These are phyloP conservation scores for Ceratobasidium theobromae DNA, from an alignment of 1,284 basidiomycete genomes.

Conservation along the genomic window DNA sequence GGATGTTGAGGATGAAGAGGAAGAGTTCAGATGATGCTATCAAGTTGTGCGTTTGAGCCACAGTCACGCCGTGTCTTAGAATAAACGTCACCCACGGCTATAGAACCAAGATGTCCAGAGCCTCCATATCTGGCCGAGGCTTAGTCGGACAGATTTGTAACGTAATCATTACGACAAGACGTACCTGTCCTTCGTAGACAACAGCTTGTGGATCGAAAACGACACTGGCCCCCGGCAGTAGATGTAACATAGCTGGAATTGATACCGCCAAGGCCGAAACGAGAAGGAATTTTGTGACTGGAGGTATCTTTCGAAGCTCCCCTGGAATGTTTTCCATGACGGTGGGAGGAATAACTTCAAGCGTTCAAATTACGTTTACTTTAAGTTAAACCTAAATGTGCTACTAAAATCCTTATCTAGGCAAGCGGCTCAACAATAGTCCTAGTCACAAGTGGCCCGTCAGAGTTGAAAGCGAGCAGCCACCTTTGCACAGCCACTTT, in stretches of 20 bases:
- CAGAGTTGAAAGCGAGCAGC: too few species aligned
- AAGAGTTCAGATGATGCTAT: constrained; percentile 40
- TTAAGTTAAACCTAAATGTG: too few species aligned
- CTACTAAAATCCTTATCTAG: too few species aligned
- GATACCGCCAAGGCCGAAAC: constrained; percentile 64
- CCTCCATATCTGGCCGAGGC: constrained; percentile 65
- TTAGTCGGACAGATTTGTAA: neutral
- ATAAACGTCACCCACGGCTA: constrained; percentile 54
- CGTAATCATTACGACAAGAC: constrained; percentile 37
- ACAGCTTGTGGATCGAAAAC: constrained; percentile 59
- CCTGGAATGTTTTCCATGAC: constrained; percentile 10
- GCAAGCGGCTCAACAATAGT: too few species aligned
- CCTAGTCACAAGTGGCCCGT: too few species aligned
- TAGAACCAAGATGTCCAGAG: constrained; percentile 75
- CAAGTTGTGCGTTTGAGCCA: neutral
- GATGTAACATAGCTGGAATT: constrained; percentile 57
- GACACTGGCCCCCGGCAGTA: constrained; percentile 59
- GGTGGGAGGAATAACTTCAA: too few species aligned
- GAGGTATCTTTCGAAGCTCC: constrained; percentile 80
- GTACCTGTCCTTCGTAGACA: constrained; percentile 56
- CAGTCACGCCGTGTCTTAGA: neutral
- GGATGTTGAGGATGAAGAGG: constrained; percentile 67
- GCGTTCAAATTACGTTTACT: too few species aligned
- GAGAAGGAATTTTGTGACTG: constrained; percentile 76
- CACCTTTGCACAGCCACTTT: too few species aligned